These are phyloP conservation scores for Anisodus tanguticus DNA, from an alignment of 257 asterid genomes.

Conservation along the genomic window DNA sequence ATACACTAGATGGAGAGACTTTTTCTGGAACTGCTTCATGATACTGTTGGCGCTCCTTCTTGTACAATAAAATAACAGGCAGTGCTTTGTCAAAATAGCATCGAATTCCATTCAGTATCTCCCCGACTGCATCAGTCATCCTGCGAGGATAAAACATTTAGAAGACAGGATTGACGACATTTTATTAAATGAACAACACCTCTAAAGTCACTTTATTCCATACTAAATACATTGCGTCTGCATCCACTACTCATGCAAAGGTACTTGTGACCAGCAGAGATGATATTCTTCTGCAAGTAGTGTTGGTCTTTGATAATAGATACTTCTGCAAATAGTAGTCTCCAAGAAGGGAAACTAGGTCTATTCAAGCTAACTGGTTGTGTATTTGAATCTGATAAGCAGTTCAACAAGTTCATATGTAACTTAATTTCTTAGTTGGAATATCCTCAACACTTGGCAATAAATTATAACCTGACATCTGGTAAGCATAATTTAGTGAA, in stretches of 20 bases:
- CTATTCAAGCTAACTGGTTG: conserved; percentile 19
- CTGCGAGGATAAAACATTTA: conserved; percentile 50
- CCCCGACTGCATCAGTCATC: conserved; percentile 71
- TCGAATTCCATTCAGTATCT: conserved; percentile 80
- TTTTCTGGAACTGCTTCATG: conserved; percentile 61
- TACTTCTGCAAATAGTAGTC: background rate
- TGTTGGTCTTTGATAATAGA: background rate
- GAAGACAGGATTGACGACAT: conserved; percentile 12
- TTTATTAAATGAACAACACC: background rate
- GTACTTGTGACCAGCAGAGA: background rate
- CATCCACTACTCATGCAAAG: background rate
- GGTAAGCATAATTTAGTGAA: conserved; percentile 8
- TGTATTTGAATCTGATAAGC: background rate
- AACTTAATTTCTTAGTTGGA: background rate
- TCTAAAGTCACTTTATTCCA: background rate
- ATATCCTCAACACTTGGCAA: conserved; percentile 17
- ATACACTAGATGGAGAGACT: conserved; percentile 77
- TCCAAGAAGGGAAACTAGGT: background rate
- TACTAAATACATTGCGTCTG: background rate
- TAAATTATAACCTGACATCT: background rate
- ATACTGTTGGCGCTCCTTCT: conserved; percentile 89
- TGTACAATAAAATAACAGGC: conserved; percentile 77
- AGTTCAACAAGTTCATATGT: background rate
- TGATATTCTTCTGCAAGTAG: background rate
- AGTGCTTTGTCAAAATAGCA: conserved; percentile 88